Conservation (phyloP, 2,329 filamentous ascomycete species). For the Xylariales sp. region DNA sequence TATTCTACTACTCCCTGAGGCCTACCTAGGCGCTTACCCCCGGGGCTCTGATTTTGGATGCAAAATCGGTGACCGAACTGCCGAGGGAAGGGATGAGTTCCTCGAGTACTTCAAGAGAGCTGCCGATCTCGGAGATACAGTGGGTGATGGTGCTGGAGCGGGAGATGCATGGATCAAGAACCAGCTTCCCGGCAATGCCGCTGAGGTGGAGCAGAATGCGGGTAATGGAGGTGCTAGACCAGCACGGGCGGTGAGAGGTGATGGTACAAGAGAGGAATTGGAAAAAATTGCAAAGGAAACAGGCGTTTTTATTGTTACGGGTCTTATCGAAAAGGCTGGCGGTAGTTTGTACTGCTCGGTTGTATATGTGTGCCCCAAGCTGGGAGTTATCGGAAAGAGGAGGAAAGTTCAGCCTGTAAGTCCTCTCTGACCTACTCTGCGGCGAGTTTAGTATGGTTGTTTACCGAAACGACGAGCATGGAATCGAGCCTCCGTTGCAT, state of each 20-base stretch:
- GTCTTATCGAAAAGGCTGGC: slow-evolving; percentile 73
- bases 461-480: too few relatives aligned
- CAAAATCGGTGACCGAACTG: slow-evolving; percentile 63
- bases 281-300: slow-evolving; percentile 73
- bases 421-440: background rate
- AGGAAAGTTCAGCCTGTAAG: slow-evolving; percentile 85
- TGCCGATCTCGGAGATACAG: slow-evolving; percentile 79
- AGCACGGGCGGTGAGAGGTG: slow-evolving; percentile 51
- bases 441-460: too few relatives aligned
- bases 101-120: slow-evolving; percentile 73
- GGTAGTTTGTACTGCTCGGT: slow-evolving; percentile 82
- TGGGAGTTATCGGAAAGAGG: slow-evolving; percentile 76
- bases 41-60: slow-evolving; percentile 75
- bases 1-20: slow-evolving; percentile 85
- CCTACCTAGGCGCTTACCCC: slow-evolving; percentile 88
- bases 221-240: slow-evolving; percentile 30
- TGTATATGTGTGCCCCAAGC: slow-evolving; percentile 73
- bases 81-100: slow-evolving; percentile 77
- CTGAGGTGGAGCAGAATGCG: slow-evolving; percentile 12
- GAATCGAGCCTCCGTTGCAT: too few relatives aligned
- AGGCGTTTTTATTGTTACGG: slow-evolving; percentile 77
- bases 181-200: slow-evolving; percentile 39
- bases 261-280: slow-evolving; percentile 75
- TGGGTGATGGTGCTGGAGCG: slow-evolving; percentile 57
- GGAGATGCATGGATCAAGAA: slow-evolving; percentile 68